Evolutionary conservation across 2,329 filamentous ascomycete species (phyloP).

Genomic region (Magnaporthiopsis incrustans): DNA sequence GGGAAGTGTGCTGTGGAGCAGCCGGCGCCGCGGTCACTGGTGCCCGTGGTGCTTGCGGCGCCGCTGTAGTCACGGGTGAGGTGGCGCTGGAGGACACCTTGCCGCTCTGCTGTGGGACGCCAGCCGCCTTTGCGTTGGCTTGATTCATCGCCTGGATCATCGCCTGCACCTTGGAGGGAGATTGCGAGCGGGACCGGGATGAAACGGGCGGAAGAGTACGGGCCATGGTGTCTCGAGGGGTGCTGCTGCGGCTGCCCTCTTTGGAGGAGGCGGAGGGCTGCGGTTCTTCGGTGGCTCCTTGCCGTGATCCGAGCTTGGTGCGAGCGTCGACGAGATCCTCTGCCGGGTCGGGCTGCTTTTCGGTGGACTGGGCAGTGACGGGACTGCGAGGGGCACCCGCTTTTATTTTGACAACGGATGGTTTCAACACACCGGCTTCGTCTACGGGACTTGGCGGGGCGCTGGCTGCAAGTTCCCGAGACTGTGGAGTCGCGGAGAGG

Average conservation of each 20-base stretch:
- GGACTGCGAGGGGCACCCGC: not conserved
- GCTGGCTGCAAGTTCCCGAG: not conserved
- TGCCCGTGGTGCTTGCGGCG: not conserved
- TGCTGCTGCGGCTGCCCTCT: not conserved
- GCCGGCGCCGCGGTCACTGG: slow-evolving; percentile 13
- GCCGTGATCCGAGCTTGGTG: not conserved
- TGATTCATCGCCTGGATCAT: not conserved
- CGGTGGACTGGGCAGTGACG: not conserved
- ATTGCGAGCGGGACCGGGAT: not conserved
- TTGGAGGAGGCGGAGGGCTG: not conserved
- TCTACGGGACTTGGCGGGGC: not conserved
- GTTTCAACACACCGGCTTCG: not conserved
- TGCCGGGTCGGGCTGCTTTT: not conserved
- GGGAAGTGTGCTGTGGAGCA: slow-evolving; percentile 13
- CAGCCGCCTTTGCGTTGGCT: not conserved
- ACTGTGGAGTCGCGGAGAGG: not conserved
- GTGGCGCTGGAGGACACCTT: not conserved
- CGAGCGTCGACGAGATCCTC: not conserved
- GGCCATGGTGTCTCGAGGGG: not conserved
- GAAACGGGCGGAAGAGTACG: not conserved
- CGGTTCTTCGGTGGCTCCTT: not conserved
- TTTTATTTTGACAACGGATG: not conserved
- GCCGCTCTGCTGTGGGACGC: not conserved
- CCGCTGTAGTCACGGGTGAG: not conserved
- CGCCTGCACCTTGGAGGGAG: not conserved